These are phyloP conservation scores for Barbarea vulgaris DNA, from an alignment of 345 rosid genomes.

Conservation along the genomic window DNA sequence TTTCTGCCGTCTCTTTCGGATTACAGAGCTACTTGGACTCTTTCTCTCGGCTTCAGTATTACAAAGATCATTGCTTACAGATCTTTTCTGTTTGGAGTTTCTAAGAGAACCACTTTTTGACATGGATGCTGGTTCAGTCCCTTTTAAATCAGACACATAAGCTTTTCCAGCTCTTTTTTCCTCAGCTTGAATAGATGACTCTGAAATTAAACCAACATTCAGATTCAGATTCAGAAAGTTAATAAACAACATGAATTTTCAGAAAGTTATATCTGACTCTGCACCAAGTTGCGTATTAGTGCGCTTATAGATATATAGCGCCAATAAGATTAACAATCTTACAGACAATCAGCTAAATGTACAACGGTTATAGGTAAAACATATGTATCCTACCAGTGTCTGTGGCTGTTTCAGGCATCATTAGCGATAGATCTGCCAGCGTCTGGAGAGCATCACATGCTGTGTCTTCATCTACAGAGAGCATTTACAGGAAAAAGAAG, in stretches of 20 bases:
- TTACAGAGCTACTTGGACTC: constrained; percentile 47
- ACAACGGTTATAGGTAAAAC: constrained; percentile 18
- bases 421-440: constrained; percentile 70
- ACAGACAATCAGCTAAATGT: constrained; percentile 7
- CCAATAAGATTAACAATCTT: constrained; percentile 21
- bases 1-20: constrained; percentile 61
- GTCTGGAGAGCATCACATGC: constrained; percentile 82
- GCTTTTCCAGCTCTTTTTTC: constrained; percentile 50
- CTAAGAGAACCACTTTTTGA: constrained; percentile 45
- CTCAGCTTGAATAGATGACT: constrained; percentile 56
- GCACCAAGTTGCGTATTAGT: neutral
- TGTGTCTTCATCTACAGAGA: constrained; percentile 57
- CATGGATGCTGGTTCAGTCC: constrained; percentile 47
- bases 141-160: constrained; percentile 52
- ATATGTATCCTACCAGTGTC: constrained; percentile 60
- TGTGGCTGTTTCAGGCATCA: constrained; percentile 68
- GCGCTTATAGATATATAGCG: neutral
- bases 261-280: neutral
- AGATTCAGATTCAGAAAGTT: constrained; percentile 31
- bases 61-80: constrained; percentile 38
- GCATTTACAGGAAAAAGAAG: constrained; percentile 17
- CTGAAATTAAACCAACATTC: constrained; percentile 42
- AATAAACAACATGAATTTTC: neutral
- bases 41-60: constrained; percentile 49
- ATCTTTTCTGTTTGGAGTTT: constrained; percentile 49